Conservation (phyloP, 129 eudicot genomes). For the Pulicaria dysenterica region DNA sequence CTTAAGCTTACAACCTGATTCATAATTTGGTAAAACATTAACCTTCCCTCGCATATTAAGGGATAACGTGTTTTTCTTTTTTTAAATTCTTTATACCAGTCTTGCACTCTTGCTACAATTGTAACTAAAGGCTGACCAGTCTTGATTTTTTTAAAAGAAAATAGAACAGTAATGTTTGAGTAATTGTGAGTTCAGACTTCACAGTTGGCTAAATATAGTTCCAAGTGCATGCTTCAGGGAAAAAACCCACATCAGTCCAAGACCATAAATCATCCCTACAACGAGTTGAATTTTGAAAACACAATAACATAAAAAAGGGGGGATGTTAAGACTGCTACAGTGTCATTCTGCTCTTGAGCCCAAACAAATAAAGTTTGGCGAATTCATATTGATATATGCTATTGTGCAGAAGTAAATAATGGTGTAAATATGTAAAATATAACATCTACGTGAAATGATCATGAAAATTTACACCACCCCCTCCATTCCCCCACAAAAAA, state of each 20-base stretch:
- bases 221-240: background rate
- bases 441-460: no score
- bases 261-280: slow-evolving; percentile 9
- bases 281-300: background rate
- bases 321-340: background rate
- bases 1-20: background rate
- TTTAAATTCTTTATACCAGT: background rate
- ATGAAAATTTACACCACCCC: no score
- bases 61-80: background rate
- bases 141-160: background rate
- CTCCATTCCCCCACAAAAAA: no score
- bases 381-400: background rate
- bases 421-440: no score
- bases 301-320: background rate
- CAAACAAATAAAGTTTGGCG: background rate
- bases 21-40: background rate
- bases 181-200: background rate
- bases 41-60: background rate
- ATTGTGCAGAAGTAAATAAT: background rate
- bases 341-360: background rate
- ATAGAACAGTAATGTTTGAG: background rate
- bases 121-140: background rate
- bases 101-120: background rate
- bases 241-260: background rate
- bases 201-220: background rate